A percentile compares a stretch with the other conserved stretches of the same genome.
Evolutionary conservation across 2,329 filamentous ascomycete genomes (phyloP).

Genomic region (Ophioceras dolichostomum): DNA sequence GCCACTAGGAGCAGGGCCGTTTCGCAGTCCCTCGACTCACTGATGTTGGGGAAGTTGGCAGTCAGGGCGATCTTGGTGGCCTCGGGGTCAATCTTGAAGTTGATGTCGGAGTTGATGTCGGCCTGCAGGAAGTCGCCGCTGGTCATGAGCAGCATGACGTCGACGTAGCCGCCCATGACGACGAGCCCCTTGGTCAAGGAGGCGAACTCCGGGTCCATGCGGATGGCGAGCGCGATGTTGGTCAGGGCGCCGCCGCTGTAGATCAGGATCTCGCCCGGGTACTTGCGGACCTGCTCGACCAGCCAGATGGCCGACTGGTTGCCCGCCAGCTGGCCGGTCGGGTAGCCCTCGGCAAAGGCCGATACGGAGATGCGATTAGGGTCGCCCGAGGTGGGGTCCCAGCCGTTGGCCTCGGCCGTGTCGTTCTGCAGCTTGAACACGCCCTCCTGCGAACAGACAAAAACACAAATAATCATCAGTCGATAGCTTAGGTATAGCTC

Average conservation of each 20-base stretch:
- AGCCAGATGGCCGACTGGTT: constrained; percentile 30
- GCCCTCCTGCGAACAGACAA: constrained; percentile 18
- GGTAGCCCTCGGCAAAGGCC: constrained; percentile 32
- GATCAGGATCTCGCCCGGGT: constrained; percentile 36
- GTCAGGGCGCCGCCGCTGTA: constrained; percentile 16
- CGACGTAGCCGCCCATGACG: constrained; percentile 37
- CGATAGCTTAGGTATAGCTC: too few species aligned
- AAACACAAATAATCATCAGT: too few species aligned
- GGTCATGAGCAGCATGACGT: constrained; percentile 23
- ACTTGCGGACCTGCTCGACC: constrained; percentile 32
- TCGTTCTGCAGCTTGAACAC: constrained; percentile 28
- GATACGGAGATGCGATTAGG: constrained; percentile 24
- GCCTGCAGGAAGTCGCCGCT: constrained; percentile 10
- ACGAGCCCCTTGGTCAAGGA: constrained; percentile 30
- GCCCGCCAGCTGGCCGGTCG: constrained; percentile 26
- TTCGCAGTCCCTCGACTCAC: neutral
- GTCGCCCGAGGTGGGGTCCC: constrained; percentile 31
- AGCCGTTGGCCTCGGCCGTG: constrained; percentile 25
- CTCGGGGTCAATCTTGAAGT: constrained; percentile 37
- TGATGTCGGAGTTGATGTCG: constrained; percentile 23
- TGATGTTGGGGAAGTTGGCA: constrained; percentile 30
- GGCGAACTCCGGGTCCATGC: constrained; percentile 32
- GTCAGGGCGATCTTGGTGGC: constrained; percentile 34
- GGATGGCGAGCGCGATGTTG: constrained; percentile 4
- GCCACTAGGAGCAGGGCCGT: neutral